phyloP scores from a whole-genome alignment of 148 eudicot genomes.

The Beta vulgaris region DNA sequence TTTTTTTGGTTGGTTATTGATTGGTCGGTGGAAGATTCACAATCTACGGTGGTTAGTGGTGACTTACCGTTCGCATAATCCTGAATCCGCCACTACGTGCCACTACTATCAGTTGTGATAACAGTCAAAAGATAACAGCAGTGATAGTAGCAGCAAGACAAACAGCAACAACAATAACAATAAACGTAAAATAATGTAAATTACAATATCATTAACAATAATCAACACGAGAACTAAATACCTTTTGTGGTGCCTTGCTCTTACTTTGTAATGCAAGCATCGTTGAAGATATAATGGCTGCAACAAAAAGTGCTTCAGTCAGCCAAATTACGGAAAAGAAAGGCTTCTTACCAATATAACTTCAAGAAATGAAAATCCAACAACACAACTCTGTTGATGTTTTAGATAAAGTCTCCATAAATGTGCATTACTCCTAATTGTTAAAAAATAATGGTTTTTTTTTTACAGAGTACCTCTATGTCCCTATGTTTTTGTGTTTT shows the following conservation, averaged over 20 bases:
- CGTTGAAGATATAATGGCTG: constrained; percentile 92
- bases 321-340: constrained; percentile 13
- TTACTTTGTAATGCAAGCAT: constrained; percentile 80
- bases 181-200: not conserved
- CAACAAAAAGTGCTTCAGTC: constrained; percentile 29
- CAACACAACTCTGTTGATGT: not conserved
- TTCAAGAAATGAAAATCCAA: not conserved
- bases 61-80: too few relatives aligned
- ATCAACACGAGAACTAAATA: constrained; percentile 13
- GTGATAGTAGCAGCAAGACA: not conserved
- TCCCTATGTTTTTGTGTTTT: too few relatives aligned
- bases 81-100: too few relatives aligned
- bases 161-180: not conserved
- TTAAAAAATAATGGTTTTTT: too few relatives aligned
- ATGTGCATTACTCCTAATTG: not conserved
- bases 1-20: too few relatives aligned
- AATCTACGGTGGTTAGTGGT: too few relatives aligned
- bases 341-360: not conserved
- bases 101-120: not conserved
- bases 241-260: constrained; percentile 67
- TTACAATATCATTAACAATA: not conserved
- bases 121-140: not conserved
- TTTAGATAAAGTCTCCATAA: not conserved
- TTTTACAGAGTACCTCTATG: too few relatives aligned
- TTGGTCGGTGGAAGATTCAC: too few relatives aligned